These are phyloP conservation scores for Samsoniella hepiali DNA, from an alignment of 2,329 filamentous ascomycete species.

Conservation along the genomic window DNA sequence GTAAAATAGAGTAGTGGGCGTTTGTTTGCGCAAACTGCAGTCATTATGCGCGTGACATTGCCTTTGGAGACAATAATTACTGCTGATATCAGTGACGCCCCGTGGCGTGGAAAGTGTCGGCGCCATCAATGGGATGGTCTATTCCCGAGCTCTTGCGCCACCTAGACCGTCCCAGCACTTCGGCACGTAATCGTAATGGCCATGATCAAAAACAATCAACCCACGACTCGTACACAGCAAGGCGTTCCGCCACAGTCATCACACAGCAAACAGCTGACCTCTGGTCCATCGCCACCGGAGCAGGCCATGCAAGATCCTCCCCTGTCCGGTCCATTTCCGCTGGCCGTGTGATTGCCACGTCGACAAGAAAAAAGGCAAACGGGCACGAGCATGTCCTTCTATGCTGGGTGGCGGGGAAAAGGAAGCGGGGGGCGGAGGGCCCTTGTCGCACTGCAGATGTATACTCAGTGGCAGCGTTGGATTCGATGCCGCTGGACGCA, in stretches of 20 bases:
- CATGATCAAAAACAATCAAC: background rate
- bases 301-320: constrained; percentile 6
- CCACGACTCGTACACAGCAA: background rate
- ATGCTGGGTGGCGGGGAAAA: background rate
- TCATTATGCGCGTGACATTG: constrained; percentile 13
- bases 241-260: background rate
- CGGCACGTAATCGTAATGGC: background rate
- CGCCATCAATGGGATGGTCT: background rate
- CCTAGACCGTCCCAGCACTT: background rate
- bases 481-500: background rate
- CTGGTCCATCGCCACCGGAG: constrained; percentile 1
- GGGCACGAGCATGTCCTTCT: background rate
- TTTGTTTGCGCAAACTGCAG: constrained; percentile 5
- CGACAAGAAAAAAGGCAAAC: background rate
- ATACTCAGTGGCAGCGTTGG: background rate
- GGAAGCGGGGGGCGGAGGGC: background rate
- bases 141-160: background rate
- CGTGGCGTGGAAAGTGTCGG: constrained; percentile 1
- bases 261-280: constrained; percentile 2
- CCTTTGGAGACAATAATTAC: background rate
- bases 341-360: constrained; percentile 18
- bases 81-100: background rate
- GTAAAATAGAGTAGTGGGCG: background rate
- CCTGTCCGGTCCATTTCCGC: constrained; percentile 12
- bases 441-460: background rate